Percentiles rank a stretch among this genome's conserved stretches.
phyloP scores from a whole-genome alignment of 2,329 filamentous ascomycete species.

The Westerdykella ornata region DNA sequence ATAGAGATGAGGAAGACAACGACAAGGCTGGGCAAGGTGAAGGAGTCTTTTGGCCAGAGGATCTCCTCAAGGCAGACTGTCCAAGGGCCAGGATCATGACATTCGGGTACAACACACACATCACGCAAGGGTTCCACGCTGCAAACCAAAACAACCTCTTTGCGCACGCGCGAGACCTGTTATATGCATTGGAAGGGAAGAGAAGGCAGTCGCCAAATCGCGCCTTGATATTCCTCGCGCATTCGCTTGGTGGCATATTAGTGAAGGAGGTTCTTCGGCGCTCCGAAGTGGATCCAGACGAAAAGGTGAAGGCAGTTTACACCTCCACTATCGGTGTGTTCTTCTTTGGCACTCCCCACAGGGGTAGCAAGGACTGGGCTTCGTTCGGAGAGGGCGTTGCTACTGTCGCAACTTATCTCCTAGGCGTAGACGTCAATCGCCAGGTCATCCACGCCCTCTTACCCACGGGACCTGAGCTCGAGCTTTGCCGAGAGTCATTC shows the following conservation, averaged over 20 bases:
- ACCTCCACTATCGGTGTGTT: neutral
- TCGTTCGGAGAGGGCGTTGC: neutral
- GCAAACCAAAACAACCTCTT: constrained; percentile 7
- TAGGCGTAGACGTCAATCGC: neutral
- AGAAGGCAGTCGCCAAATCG: neutral
- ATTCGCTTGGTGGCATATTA: constrained; percentile 1
- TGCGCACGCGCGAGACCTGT: constrained; percentile 5
- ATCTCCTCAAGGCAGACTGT: constrained; percentile 21
- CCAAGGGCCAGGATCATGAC: constrained; percentile 23
- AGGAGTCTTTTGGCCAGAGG: constrained; percentile 21
- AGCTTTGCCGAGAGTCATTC: constrained; percentile 1
- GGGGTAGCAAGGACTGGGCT: constrained; percentile 1
- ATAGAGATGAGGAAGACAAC: constrained; percentile 1
- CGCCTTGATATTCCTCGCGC: neutral
- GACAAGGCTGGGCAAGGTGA: constrained; percentile 1
- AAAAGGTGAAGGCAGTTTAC: neutral
- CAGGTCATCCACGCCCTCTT: neutral
- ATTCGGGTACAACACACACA: constrained; percentile 16
- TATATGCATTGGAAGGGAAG: constrained; percentile 2
- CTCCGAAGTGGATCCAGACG: constrained; percentile 1
- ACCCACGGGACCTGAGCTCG: neutral
- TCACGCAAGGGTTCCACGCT: constrained; percentile 5
- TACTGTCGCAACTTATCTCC: neutral
- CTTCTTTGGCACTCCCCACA: constrained; percentile 1
- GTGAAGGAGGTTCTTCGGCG: constrained; percentile 1